These are phyloP conservation scores for Dendrobium officinale DNA, from an alignment of 106 monocot species.

Conservation along the genomic window DNA sequence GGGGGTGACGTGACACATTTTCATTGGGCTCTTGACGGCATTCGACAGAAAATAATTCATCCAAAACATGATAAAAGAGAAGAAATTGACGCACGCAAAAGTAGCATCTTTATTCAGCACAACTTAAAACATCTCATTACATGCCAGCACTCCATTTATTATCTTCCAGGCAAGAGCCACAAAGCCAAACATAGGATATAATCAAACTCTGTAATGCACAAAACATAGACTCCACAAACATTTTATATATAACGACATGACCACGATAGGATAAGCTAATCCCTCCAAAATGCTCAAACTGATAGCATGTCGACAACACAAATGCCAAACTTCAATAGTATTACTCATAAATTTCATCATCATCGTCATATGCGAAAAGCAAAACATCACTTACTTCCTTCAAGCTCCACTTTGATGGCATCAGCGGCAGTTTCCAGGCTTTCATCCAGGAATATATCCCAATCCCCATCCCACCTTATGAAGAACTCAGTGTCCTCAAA, in stretches of 20 bases:
- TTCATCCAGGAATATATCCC: conserved; percentile 92
- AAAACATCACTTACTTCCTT: not conserved
- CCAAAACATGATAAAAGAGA: too few species aligned
- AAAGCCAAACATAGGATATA: not conserved
- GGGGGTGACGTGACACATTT: too few species aligned
- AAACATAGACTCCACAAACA: not conserved
- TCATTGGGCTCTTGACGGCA: too few species aligned
- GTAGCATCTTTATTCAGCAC: not conserved
- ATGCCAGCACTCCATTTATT: conserved; percentile 1
- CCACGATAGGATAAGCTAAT: not conserved
- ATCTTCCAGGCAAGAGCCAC: not conserved
- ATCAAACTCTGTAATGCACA: not conserved
- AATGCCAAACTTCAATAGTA: not conserved
- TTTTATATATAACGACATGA: not conserved
- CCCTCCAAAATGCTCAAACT: not conserved
- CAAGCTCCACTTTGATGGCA: conserved; percentile 41
- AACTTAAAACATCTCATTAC: not conserved
- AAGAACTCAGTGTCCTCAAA: conserved; percentile 93
- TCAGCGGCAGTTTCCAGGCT: conserved; percentile 46
- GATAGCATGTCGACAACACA: not conserved
- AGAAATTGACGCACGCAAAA: too few species aligned
- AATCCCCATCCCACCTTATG: conserved; percentile 85
- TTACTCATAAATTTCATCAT: not conserved
- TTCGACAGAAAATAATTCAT: too few species aligned
- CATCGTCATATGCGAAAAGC: not conserved